Base-by-base conservation (phyloP, 2,329 filamentous ascomycete genomes). In the Ophiosphaerella korrae region DNA sequence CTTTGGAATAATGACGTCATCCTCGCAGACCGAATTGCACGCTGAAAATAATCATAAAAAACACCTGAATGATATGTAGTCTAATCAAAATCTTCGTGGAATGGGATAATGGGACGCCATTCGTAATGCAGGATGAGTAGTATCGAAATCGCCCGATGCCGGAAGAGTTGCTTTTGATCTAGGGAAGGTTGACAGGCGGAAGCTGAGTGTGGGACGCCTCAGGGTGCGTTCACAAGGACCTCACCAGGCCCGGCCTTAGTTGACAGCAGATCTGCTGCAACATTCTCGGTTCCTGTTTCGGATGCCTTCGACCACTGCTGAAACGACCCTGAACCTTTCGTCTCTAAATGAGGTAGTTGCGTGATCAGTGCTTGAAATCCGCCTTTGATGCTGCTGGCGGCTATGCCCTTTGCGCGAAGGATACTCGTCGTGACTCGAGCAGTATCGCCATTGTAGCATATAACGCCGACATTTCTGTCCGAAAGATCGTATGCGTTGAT, bases 391-490 rank as follows among this genome's bases (percentile, higher is more conserved):
- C 60, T 63, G 18, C 44, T 52, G 2, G 58, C 58, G 3, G 45
- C 24, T 8, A 63, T 57, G 2, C 57, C 57, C 33, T 48, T 56
- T 2, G 57, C 57, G 3, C 58, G 54, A 23, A 62, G 50, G 16
- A 63, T 46, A 14, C 60, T 63, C n/a, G 58, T 60, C 9, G 60
- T 58, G 3, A 60, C 58, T 9, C 58, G 48, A 14, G 58, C 57
- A 2, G 58, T 60, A 26, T 63, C 60, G 5, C 60, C 58, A 7
- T 50, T 29, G 38, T 63, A 63, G 36, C 58, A 63, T 12, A 62
- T 44, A 3, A 62, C 29, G 24, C 55, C 60, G 5, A 63, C 57
- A 12, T 60, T 52, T 24, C 58, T 62, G 7, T 53, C 58, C 7
- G 38, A 40, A 18, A 63, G 57, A 16, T 62, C 57, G 32, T 63